These are phyloP conservation scores for Kokia cookei DNA, from an alignment of 441 rosid genomes.

Conservation along the genomic window DNA sequence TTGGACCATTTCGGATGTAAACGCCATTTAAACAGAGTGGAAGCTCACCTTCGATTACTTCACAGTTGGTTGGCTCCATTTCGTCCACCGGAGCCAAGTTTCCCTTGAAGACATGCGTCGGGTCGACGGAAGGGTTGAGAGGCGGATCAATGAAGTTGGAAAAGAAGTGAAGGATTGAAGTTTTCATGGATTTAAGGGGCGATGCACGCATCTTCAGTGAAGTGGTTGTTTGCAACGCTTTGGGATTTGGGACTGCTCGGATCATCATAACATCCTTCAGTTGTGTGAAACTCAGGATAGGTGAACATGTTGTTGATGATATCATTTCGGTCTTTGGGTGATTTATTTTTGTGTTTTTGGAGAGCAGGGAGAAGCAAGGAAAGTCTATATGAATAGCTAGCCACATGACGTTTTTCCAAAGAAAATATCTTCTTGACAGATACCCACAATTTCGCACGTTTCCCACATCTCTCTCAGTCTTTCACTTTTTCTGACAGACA, in stretches of 20 bases:
- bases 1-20: slow-evolving; percentile 28
- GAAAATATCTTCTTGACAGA: too few relatives aligned
- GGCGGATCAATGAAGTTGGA: slow-evolving; percentile 14
- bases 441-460: too few relatives aligned
- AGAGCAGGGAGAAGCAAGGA: not conserved
- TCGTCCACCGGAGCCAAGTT: slow-evolving; percentile 13
- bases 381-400: not conserved
- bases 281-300: not conserved
- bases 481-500: too few relatives aligned
- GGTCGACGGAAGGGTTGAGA: slow-evolving; percentile 17
- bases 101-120: slow-evolving; percentile 3
- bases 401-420: too few relatives aligned
- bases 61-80: slow-evolving; percentile 7
- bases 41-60: slow-evolving; percentile 13
- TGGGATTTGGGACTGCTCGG: not conserved
- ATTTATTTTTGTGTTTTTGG: not conserved
- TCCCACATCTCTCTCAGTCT: too few relatives aligned
- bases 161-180: not conserved
- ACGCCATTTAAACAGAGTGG: slow-evolving; percentile 13
- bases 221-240: not conserved
- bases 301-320: not conserved
- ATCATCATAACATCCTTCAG: not conserved
- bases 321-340: not conserved
- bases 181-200: not conserved
- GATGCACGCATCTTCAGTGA: not conserved